Base-by-base conservation (phyloP, 1,284 basidiomycete species). In the Pterulicium gracile region DNA sequence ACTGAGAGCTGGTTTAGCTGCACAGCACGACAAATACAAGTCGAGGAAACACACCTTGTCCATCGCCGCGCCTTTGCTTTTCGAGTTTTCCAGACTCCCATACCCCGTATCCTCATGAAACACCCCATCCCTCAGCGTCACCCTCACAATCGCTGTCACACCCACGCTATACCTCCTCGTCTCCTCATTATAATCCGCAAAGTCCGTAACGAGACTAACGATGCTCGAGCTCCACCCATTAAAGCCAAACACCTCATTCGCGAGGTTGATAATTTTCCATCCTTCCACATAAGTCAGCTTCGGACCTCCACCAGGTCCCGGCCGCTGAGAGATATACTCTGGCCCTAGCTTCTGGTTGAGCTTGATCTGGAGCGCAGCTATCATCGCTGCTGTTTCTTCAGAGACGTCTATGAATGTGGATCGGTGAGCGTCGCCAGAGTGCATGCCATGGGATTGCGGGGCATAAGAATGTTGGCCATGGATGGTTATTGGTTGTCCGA, bases 181-280 rank as follows among this genome's bases (percentile, higher is more conserved):
- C 50, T 89, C 79, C 51, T 83, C 78, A 51, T 70, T 79, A 52
- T 66, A 76, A 57, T 95, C 91, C 49, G 80, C 59, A 52, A 77
- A 86, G 57, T 86, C 83, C 1, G 86, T 87, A 14, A 81, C 81
- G 36, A 97, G 65, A 44, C 66, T 85, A 47, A 88, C 77, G 43
- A 98, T 75, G 47, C 69, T 88, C 2, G 92, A 90, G 45, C 85
- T 91, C 95, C 95, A 98, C 7, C 96, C 96, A 53, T 98, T 94
- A 69, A 93, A 97, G 1, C 95, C 95, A 67, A 98, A 98, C 27
- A 98, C 88, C 56, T 98, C 94, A 61, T 98, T 98, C 1, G 95
- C 95, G 19, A 98, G 73, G 56, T 91, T 92, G 61, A 97, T 92
- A 24, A 91, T 82, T 67, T 92, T 94, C 93, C 94, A 98, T 0